Conservation (phyloP, 1,284 basidiomycete species). For the Calocybe gambosa region DNA sequence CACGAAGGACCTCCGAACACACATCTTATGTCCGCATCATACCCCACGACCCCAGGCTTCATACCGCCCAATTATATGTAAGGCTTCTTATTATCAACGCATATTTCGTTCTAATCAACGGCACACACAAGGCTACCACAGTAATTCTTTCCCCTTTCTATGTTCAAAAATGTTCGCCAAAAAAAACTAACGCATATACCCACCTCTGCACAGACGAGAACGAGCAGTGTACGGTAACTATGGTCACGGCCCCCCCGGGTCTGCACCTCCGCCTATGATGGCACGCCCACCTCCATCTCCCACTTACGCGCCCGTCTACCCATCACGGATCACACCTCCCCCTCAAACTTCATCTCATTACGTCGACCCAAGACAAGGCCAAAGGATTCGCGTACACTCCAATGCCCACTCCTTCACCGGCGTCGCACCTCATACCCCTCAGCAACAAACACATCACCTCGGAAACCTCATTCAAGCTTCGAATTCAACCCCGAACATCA, state of each 20-base stretch:
- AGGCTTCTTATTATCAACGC: constrained; percentile 1
- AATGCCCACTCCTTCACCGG: constrained; percentile 12
- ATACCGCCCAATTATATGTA: constrained; percentile 17
- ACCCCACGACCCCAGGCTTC: constrained; percentile 8
- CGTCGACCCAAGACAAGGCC: background rate
- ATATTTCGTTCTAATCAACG: constrained; percentile 1
- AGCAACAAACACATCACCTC: background rate
- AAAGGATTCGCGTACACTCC: constrained; percentile 5
- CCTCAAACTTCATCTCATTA: constrained; percentile 1
- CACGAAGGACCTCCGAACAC: constrained; percentile 6
- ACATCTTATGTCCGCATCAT: constrained; percentile 10
- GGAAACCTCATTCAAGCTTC: constrained; percentile 4
- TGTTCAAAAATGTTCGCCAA: background rate
- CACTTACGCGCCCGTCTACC: constrained; percentile 9
- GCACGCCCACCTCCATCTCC: constrained; percentile 1
- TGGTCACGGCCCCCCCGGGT: constrained; percentile 8
- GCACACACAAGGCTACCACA: constrained; percentile 8
- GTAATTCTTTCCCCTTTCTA: constrained; percentile 7
- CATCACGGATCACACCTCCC: background rate
- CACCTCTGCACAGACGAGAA: constrained; percentile 17
- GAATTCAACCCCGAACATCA: constrained; percentile 5
- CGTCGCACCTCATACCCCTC: constrained; percentile 11
- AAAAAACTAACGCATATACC: too few species aligned
- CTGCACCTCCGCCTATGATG: constrained; percentile 9
- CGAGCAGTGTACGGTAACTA: constrained; percentile 11